Conservation (phyloP, 306 rosid genomes). For the Lathyrus oleraceus region DNA sequence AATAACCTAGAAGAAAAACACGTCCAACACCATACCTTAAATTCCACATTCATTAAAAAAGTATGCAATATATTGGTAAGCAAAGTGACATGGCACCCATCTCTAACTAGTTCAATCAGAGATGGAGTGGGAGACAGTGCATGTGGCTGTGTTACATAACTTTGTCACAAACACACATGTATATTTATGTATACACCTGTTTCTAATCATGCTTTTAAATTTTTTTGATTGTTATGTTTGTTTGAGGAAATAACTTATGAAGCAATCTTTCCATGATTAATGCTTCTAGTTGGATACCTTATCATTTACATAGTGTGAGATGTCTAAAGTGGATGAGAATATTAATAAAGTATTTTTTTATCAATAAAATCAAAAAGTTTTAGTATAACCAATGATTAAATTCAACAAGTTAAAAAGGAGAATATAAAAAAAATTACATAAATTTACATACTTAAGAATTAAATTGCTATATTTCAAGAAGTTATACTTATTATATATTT, state of each 20-base stretch:
- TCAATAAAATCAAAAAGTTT: neutral
- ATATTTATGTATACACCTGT: slow-evolving; percentile 26
- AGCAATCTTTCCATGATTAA: slow-evolving; percentile 42
- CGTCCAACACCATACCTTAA: slow-evolving; percentile 38
- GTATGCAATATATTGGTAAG: slow-evolving; percentile 50
- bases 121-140: slow-evolving; percentile 86
- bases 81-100: slow-evolving; percentile 70
- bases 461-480: too few species aligned
- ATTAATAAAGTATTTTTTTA: neutral
- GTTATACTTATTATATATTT: too few species aligned
- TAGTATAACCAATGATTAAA: too few species aligned
- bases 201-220: slow-evolving; percentile 46
- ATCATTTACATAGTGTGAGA: neutral
- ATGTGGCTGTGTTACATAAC: slow-evolving; percentile 56
- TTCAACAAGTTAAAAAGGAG: too few species aligned
- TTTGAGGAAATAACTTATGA: slow-evolving; percentile 32
- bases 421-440: neutral
- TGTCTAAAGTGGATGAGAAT: neutral
- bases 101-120: slow-evolving; percentile 48
- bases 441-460: neutral
- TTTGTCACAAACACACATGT: slow-evolving; percentile 36
- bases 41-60: slow-evolving; percentile 40
- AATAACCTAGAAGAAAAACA: slow-evolving; percentile 38
- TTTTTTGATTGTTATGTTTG: neutral
- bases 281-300: neutral